Evolutionary conservation across 1,284 basidiomycete genomes (phyloP).

Genomic region (Microbotryum lychnidis-dioicae): DNA sequence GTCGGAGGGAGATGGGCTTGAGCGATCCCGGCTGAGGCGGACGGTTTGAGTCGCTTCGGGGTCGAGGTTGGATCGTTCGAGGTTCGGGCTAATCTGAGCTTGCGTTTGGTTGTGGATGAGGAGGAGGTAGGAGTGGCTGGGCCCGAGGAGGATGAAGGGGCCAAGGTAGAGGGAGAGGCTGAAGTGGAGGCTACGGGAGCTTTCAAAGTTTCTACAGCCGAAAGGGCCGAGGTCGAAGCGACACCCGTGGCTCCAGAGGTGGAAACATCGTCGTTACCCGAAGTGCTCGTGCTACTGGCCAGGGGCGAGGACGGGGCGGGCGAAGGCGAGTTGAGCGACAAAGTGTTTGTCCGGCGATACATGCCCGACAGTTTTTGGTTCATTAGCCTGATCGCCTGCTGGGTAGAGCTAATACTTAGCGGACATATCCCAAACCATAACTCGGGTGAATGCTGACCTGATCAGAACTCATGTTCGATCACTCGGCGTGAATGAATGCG

Average conservation of each 20-base stretch:
- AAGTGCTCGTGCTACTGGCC: background rate
- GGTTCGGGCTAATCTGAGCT: conserved; percentile 18
- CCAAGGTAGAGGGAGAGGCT: background rate
- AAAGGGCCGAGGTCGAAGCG: background rate
- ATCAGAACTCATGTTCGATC: too few species aligned
- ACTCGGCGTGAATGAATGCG: too few species aligned
- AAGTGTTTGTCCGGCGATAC: conserved; percentile 24
- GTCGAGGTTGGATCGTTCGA: conserved; percentile 18
- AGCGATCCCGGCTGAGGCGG: conserved; percentile 1
- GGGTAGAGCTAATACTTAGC: too few species aligned
- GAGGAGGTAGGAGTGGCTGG: background rate
- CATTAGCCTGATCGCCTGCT: conserved; percentile 25
- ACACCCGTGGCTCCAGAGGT: conserved; percentile 1
- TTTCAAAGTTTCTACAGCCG: background rate
- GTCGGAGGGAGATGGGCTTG: conserved; percentile 12
- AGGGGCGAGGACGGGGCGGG: conserved; percentile 2
- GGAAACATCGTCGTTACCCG: background rate
- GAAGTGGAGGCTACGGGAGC: conserved; percentile 5
- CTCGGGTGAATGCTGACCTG: too few species aligned
- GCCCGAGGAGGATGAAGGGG: background rate
- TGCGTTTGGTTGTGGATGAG: conserved; percentile 16
- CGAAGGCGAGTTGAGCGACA: conserved; percentile 30
- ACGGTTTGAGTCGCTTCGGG: conserved; percentile 21
- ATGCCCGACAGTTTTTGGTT: conserved; percentile 33
- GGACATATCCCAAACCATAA: too few species aligned